Conservation (phyloP, 2,329 filamentous ascomycete genomes). For the Aspergillus sp. region DNA sequence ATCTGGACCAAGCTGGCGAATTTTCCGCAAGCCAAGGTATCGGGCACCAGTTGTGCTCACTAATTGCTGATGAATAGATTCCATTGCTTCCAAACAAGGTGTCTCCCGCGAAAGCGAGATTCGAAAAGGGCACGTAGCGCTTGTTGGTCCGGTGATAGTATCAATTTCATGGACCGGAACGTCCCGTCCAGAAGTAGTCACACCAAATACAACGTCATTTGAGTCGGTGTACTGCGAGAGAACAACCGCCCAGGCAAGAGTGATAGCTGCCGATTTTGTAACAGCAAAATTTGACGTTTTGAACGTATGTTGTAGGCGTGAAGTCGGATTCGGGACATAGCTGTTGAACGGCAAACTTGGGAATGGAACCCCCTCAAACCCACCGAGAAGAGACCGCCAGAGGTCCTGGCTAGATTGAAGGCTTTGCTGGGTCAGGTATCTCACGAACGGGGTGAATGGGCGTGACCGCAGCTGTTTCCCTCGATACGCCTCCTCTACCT, state of each 20-base stretch:
- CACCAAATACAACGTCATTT: constrained; percentile 35
- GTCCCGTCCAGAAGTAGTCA: constrained; percentile 34
- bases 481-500: constrained; percentile 6
- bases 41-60: constrained; percentile 54
- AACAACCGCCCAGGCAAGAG: constrained; percentile 33
- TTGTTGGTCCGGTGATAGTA: constrained; percentile 34
- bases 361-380: not conserved
- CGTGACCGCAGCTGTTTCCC: not conserved
- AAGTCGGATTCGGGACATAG: not conserved
- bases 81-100: constrained; percentile 21
- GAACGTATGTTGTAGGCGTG: too few relatives aligned
- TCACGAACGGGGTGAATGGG: constrained; percentile 13
- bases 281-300: not conserved
- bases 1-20: constrained; percentile 45
- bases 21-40: constrained; percentile 46
- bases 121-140: constrained; percentile 36
- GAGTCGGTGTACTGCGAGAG: constrained; percentile 27
- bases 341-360: not conserved
- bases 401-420: not conserved
- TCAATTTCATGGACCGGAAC: constrained; percentile 33
- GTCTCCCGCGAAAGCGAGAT: constrained; percentile 37
- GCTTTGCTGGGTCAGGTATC: constrained; percentile 7
- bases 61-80: constrained; percentile 31
- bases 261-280: constrained; percentile 24
- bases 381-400: not conserved